These are phyloP conservation scores for Leccinum broughii DNA, from an alignment of 768 basidiomycete genomes.

Conservation along the genomic window DNA sequence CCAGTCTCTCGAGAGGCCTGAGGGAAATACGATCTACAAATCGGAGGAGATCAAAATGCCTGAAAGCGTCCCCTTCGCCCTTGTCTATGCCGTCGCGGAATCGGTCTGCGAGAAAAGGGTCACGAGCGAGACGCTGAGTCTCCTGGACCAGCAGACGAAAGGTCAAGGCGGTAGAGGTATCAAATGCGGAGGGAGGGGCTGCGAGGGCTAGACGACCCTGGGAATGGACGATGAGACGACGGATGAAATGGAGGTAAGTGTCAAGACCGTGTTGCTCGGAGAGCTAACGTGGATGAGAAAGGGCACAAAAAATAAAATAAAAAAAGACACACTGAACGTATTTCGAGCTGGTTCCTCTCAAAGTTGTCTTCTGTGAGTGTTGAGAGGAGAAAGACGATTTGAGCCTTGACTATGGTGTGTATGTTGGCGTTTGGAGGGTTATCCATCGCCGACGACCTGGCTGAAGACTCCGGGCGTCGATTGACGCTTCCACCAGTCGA, in stretches of 20 bases:
- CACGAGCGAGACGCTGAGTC: conserved; percentile 84
- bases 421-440: conserved; percentile 82
- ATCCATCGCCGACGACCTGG: conserved; percentile 83
- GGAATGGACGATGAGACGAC: conserved; percentile 89
- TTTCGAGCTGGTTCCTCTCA: conserved; percentile 90
- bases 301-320: conserved; percentile 9
- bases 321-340: conserved; percentile 76
- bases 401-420: conserved; percentile 91
- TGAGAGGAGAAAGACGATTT: conserved; percentile 96
- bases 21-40: conserved; percentile 83
- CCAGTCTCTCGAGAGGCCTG: conserved; percentile 74
- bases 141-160: conserved; percentile 87
- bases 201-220: conserved; percentile 66
- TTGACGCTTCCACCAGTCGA: conserved; percentile 65
- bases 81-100: conserved; percentile 90
- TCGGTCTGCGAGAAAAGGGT: conserved; percentile 87
- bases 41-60: conserved; percentile 79
- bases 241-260: conserved; percentile 97
- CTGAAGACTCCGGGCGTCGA: conserved; percentile 73
- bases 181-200: conserved; percentile 62
- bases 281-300: conserved; percentile 54
- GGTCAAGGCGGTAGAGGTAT: conserved; percentile 74
- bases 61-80: conserved; percentile 81
- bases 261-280: conserved; percentile 96
- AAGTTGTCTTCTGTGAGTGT: conserved; percentile 98